phyloP scores from a whole-genome alignment of 2,329 filamentous ascomycete species.

The Lachnellula occidentalis region DNA sequence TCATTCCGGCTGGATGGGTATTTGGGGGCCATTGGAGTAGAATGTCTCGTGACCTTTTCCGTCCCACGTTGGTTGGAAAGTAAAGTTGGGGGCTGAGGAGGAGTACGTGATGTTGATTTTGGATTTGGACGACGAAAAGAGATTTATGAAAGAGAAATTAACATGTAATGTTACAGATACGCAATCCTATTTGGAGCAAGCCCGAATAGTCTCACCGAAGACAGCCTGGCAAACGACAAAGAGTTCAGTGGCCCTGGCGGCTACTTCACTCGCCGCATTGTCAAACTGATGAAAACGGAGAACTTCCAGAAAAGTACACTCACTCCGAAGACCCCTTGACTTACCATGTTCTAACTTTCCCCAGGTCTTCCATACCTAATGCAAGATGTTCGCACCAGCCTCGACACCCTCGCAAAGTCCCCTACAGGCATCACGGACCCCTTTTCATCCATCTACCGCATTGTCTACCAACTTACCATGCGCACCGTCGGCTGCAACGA shows the following conservation, averaged over 20 bases:
- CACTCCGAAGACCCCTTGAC: not conserved
- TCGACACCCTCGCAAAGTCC: constrained; percentile 34
- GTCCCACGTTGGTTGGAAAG: too few species aligned
- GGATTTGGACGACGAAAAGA: too few species aligned
- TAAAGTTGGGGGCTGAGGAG: too few species aligned
- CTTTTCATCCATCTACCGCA: constrained; percentile 47
- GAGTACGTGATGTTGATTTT: too few species aligned
- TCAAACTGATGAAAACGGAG: constrained; percentile 35
- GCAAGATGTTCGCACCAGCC: constrained; percentile 35
- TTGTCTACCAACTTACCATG: constrained; percentile 53
- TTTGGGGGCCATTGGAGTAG: too few species aligned
- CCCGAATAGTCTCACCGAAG: not conserved
- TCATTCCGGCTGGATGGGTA: not conserved
- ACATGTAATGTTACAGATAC: constrained; percentile 1
- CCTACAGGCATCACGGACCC: constrained; percentile 41
- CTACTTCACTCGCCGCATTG: constrained; percentile 6
- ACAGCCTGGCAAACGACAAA: not conserved
- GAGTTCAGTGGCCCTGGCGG: constrained; percentile 1
- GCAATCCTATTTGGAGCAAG: constrained; percentile 5
- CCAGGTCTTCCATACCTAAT: constrained; percentile 37
- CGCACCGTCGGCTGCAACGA: constrained; percentile 49
- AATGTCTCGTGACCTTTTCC: too few species aligned
- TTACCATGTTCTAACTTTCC: not conserved
- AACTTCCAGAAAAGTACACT: constrained; percentile 30
- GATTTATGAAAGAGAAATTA: too few species aligned